A percentile compares a stretch with the other conserved stretches of the same genome.
Conservation (phyloP, 306 rosid species). For the Vigna reflexopilosa region DNA sequence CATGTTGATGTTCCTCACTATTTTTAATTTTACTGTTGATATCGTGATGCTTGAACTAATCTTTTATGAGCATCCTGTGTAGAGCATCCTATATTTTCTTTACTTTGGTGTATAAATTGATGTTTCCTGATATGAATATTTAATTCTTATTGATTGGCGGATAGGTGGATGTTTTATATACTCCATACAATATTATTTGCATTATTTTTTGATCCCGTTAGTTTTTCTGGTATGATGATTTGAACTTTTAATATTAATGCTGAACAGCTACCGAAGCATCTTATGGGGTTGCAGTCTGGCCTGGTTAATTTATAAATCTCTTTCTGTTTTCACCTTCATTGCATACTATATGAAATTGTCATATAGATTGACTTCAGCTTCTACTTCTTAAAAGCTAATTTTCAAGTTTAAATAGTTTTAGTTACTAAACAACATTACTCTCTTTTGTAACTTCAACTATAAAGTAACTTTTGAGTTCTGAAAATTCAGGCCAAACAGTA, state of each 20-base stretch:
- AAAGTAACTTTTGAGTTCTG: not conserved
- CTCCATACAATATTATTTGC: constrained; percentile 6
- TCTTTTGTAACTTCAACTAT: not conserved
- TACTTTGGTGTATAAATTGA: not conserved
- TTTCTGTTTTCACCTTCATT: constrained; percentile 10
- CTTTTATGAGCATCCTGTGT: not conserved
- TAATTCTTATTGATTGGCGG: constrained; percentile 2
- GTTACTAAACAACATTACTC: not conserved
- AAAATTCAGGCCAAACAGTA: not conserved
- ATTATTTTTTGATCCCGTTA: not conserved
- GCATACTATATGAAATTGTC: not conserved
- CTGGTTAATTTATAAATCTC: not conserved
- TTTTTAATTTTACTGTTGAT: not conserved
- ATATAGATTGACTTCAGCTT: not conserved
- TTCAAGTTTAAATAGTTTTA: not conserved
- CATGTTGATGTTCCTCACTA: not conserved
- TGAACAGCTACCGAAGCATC: not conserved
- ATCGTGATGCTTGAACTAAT: not conserved
- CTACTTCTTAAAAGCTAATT: not conserved
- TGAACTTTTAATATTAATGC: constrained; percentile 22
- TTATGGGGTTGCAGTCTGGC: not conserved
- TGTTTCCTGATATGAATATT: not conserved
- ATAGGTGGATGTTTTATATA: not conserved
- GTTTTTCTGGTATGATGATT: not conserved
- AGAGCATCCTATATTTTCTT: constrained; percentile 5